Evolutionary conservation across 1,284 basidiomycete genomes (phyloP).

Genomic region (Neonothopanus nambi): DNA sequence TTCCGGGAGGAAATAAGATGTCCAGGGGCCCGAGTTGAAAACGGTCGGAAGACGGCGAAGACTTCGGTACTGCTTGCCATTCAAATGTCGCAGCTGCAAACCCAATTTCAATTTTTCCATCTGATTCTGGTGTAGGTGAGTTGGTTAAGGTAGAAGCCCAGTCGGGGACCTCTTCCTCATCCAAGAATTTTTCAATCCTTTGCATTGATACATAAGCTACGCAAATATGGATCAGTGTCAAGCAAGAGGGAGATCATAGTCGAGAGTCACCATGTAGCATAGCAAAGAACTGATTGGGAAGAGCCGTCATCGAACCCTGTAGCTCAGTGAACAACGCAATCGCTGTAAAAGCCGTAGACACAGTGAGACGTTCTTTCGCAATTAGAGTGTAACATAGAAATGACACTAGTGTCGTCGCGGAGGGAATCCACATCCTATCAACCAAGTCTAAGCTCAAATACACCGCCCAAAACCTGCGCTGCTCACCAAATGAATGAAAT

Average conservation of each 20-base stretch:
- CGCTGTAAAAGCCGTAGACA: conserved; percentile 70
- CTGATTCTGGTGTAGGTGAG: conserved; percentile 12
- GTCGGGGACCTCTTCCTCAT: conserved; percentile 63
- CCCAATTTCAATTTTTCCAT: conserved; percentile 41
- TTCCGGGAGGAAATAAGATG: conserved; percentile 56
- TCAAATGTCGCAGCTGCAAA: conserved; percentile 56
- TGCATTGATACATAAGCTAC: conserved; percentile 71
- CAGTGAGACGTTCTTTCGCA: conserved; percentile 57
- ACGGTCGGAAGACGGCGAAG: conserved; percentile 29
- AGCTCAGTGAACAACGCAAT: conserved; percentile 65
- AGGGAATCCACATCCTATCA: conserved; percentile 68
- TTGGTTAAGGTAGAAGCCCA: conserved; percentile 59
- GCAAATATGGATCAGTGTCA: conserved; percentile 11
- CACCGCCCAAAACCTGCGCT: background rate
- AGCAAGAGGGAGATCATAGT: conserved; percentile 1
- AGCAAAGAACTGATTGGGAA: conserved; percentile 64
- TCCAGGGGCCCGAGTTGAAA: conserved; percentile 62
- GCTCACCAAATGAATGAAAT: conserved; percentile 65
- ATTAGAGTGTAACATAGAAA: conserved; percentile 68
- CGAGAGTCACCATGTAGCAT: conserved; percentile 53
- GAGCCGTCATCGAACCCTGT: conserved; percentile 62
- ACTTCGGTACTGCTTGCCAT: conserved; percentile 47
- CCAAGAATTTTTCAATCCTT: conserved; percentile 62
- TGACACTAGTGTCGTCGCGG: conserved; percentile 60
- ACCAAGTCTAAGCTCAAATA: background rate